phyloP scores from a whole-genome alignment of 306 rosid genomes.

The Cyamopsis tetragonoloba region DNA sequence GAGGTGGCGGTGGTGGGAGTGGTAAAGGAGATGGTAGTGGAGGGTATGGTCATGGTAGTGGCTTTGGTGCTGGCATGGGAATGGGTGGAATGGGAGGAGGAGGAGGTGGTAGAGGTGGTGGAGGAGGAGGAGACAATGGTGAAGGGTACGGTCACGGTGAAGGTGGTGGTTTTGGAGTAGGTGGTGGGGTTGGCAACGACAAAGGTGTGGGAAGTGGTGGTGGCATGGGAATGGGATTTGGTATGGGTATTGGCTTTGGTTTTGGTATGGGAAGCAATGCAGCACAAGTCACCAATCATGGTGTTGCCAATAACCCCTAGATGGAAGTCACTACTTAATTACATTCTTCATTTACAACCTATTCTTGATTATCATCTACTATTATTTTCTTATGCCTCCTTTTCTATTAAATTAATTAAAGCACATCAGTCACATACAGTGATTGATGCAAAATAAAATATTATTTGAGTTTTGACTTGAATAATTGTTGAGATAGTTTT shows the following conservation, averaged over 20 bases:
- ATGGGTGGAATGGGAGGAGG: slow-evolving; percentile 18
- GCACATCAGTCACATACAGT: too few relatives aligned
- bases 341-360: too few relatives aligned
- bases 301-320: slow-evolving; percentile 20
- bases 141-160: background rate
- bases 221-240: slow-evolving; percentile 50
- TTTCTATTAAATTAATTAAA: too few relatives aligned
- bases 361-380: too few relatives aligned
- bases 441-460: too few relatives aligned
- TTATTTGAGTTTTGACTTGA: too few relatives aligned
- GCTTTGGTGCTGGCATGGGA: slow-evolving; percentile 35
- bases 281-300: background rate
- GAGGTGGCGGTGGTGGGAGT: background rate
- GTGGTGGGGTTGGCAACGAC: background rate
- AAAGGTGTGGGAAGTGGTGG: slow-evolving; percentile 7
- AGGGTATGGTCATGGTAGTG: slow-evolving; percentile 41
- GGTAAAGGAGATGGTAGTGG: background rate
- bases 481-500: too few relatives aligned
- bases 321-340: background rate
- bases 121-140: slow-evolving; percentile 15
- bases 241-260: slow-evolving; percentile 54
- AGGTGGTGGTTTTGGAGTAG: slow-evolving; percentile 27
- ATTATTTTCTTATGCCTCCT: too few relatives aligned
- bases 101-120: background rate
- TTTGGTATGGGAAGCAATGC: slow-evolving; percentile 38